Evolutionary conservation across 257 asterid species (phyloP).

Genomic region (Nyctanthes arbortristis): DNA sequence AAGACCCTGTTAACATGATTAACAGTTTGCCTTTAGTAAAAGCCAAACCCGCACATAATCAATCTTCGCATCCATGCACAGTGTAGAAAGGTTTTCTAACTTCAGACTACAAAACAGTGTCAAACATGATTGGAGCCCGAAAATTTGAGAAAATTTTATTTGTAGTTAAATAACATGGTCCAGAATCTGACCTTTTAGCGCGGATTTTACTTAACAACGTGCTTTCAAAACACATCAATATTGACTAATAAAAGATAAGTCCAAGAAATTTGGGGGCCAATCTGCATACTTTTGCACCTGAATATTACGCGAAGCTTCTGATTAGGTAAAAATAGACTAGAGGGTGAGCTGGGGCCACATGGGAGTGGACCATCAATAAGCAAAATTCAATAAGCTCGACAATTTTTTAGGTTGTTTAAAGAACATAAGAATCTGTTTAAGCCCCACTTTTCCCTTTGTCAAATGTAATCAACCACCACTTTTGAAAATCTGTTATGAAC

Average conservation of each 20-base stretch:
- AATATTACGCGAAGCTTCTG: conserved; percentile 25
- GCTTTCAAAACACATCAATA: conserved; percentile 3
- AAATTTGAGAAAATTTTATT: not conserved
- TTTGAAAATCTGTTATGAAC: conserved; percentile 28
- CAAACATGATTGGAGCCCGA: not conserved
- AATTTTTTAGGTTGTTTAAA: conserved; percentile 25
- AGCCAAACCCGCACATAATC: not conserved
- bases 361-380: conserved; percentile 18
- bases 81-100: not conserved
- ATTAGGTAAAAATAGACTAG: conserved; percentile 28
- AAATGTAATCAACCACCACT: conserved; percentile 31
- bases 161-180: not conserved
- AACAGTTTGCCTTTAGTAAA: not conserved
- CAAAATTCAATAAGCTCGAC: no score
- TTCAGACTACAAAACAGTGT: not conserved
- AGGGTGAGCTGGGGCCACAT: conserved; percentile 29
- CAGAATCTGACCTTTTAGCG: conserved; percentile 14
- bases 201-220: conserved; percentile 8
- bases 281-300: conserved; percentile 10
- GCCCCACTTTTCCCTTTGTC: conserved; percentile 29
- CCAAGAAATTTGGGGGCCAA: conserved; percentile 6
- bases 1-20: conserved; percentile 58
- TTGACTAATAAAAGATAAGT: conserved; percentile 6
- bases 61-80: not conserved
- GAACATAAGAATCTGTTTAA: conserved; percentile 16